These are phyloP conservation scores for Mycena indigotica DNA, from an alignment of 768 basidiomycete species.

Conservation along the genomic window DNA sequence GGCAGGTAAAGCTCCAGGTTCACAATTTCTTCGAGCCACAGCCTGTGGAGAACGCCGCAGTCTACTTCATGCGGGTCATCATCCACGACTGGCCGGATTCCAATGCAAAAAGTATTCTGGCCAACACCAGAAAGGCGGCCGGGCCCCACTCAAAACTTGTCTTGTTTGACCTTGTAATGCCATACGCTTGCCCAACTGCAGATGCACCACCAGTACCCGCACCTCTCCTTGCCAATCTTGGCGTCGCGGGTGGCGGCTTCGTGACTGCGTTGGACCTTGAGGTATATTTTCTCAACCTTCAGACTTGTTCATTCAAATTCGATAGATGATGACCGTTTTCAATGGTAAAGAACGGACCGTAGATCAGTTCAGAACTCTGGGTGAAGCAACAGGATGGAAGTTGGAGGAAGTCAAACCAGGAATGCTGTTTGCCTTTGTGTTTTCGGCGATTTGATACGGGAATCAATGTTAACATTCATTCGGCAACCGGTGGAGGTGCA, in stretches of 20 bases:
- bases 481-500: conserved; percentile 4
- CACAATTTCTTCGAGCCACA: conserved; percentile 32
- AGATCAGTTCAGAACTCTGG: conserved; percentile 25
- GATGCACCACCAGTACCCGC: conserved; percentile 21
- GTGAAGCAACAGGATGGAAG: conserved; percentile 31
- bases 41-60: conserved; percentile 23
- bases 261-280: conserved; percentile 26
- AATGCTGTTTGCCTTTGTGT: conserved; percentile 21
- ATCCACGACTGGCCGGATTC: conserved; percentile 32
- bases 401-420: conserved; percentile 26
- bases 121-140: conserved; percentile 23
- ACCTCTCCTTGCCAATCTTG: conserved; percentile 31
- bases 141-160: conserved; percentile 19
- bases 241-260: conserved; percentile 23
- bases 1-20: conserved; percentile 32
- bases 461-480: neutral
- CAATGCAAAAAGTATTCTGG: conserved; percentile 24
- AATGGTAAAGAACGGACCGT: conserved; percentile 33
- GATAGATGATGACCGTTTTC: conserved; percentile 30
- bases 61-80: conserved; percentile 26
- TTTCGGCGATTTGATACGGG: conserved; percentile 10
- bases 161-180: conserved; percentile 21
- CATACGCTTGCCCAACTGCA: conserved; percentile 16
- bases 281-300: conserved; percentile 9
- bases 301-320: neutral